Conservation (phyloP, 805 yeast genomes). For the Yarrowia divulgata region DNA sequence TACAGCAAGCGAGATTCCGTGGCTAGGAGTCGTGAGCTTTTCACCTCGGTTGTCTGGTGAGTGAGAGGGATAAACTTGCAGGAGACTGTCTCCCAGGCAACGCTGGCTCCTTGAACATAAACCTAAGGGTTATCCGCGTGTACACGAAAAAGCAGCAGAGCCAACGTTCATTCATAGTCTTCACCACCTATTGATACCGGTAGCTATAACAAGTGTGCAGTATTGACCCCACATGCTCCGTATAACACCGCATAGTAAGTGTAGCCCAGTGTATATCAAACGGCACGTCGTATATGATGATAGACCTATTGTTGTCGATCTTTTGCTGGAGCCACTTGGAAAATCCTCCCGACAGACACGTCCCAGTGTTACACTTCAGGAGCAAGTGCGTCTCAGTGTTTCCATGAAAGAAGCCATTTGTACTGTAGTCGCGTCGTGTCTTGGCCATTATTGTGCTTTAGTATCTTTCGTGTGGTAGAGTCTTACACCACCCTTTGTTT, state of each 20-base stretch:
- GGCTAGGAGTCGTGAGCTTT: background rate
- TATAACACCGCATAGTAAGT: background rate
- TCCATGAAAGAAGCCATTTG: background rate
- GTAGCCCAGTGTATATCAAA: background rate
- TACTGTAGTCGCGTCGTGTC: no score
- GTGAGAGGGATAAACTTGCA: constrained; percentile 11
- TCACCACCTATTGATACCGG: no score
- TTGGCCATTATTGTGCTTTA: background rate
- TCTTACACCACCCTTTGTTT: background rate
- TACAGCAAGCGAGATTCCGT: background rate
- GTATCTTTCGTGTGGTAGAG: background rate
- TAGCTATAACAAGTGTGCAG: no score
- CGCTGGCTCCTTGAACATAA: background rate
- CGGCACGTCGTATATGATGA: background rate
- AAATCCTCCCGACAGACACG: constrained; percentile 3
- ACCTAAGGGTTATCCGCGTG: no score
- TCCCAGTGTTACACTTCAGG: background rate
- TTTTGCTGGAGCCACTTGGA: constrained; percentile 3
- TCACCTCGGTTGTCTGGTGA: background rate
- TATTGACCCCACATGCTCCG: no score
- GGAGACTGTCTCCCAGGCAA: constrained; percentile 2
- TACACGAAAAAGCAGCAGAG: no score
- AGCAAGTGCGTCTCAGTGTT: background rate
- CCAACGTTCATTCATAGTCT: no score
- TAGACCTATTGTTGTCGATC: constrained; percentile 18